Evolutionary conservation across 1,139 yeast genomes (phyloP).

Genomic region (Zygosaccharomyces sapae): DNA sequence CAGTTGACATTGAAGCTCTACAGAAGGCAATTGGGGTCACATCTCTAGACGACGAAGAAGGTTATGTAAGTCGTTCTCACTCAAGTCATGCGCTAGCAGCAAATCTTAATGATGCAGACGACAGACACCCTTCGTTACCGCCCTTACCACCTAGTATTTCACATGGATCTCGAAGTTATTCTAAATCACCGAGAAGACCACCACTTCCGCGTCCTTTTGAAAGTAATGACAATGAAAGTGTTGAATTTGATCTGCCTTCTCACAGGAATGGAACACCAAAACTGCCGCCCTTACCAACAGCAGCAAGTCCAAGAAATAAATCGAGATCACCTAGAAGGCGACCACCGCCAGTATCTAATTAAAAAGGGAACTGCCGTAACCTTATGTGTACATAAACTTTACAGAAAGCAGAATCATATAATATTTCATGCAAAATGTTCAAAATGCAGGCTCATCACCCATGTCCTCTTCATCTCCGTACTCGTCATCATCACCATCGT

Average conservation of each 20-base stretch:
- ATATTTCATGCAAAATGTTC: conserved; percentile 12
- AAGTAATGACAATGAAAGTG: not conserved
- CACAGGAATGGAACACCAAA: conserved; percentile 17
- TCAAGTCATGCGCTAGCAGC: conserved; percentile 3
- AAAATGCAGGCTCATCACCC: conserved; percentile 67
- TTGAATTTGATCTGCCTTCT: not conserved
- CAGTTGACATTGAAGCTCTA: conserved; percentile 35
- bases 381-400: not conserved
- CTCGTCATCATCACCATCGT: conserved; percentile 54
- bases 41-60: conserved; percentile 15
- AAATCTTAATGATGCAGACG: not conserved
- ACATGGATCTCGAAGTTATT: conserved; percentile 3
- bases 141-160: conserved; percentile 30
- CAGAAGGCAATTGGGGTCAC: conserved; percentile 38
- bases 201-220: conserved; percentile 26
- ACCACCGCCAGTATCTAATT: conserved; percentile 26
- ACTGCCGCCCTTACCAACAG: conserved; percentile 26
- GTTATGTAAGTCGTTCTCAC: conserved; percentile 7
- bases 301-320: conserved; percentile 21
- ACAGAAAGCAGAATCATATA: not conserved
- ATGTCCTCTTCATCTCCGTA: conserved; percentile 50
- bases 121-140: conserved; percentile 27
- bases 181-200: conserved; percentile 21
- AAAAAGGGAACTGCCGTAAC: not conserved
- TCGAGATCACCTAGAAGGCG: conserved; percentile 27